phyloP scores from a whole-genome alignment of 345 rosid species.

The Salix exigua region DNA sequence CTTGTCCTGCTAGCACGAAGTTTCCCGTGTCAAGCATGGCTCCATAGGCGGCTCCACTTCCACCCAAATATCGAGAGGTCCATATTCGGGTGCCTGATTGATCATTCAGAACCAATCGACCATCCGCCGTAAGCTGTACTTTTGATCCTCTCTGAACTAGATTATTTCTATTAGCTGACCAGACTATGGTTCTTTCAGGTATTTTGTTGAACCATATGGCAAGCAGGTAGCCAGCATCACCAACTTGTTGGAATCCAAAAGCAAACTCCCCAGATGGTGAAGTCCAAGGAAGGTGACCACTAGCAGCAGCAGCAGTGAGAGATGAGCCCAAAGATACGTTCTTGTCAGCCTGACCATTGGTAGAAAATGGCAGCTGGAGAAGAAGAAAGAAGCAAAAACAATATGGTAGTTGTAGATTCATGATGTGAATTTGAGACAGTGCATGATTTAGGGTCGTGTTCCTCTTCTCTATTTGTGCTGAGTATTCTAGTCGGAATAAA shows the following conservation, averaged over 20 bases:
- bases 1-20: slow-evolving; percentile 30
- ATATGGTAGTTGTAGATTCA: not conserved
- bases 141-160: slow-evolving; percentile 24
- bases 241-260: slow-evolving; percentile 39
- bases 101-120: slow-evolving; percentile 36
- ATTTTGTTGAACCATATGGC: slow-evolving; percentile 43
- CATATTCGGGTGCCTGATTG: slow-evolving; percentile 27
- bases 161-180: slow-evolving; percentile 42
- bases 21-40: slow-evolving; percentile 55
- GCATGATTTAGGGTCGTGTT: too few species aligned
- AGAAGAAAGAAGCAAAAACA: slow-evolving; percentile 11
- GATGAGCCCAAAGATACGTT: slow-evolving; percentile 27
- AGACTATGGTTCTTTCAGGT: slow-evolving; percentile 40
- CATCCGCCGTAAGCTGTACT: slow-evolving; percentile 30
- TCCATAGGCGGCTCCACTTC: slow-evolving; percentile 29
- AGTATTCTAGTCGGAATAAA: too few species aligned
- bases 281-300: slow-evolving; percentile 23
- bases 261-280: slow-evolving; percentile 51
- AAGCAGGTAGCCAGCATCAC: slow-evolving; percentile 19
- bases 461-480: too few species aligned
- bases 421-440: not conserved
- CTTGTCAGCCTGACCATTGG: slow-evolving; percentile 18
- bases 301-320: slow-evolving; percentile 16
- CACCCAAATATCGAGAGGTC: slow-evolving; percentile 13
- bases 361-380: slow-evolving; percentile 11